Evolutionary conservation across 768 basidiomycete genomes (phyloP), one percentile per base, ranked within the genome.

Genomic region (Leccinum longicurvipes): DNA sequence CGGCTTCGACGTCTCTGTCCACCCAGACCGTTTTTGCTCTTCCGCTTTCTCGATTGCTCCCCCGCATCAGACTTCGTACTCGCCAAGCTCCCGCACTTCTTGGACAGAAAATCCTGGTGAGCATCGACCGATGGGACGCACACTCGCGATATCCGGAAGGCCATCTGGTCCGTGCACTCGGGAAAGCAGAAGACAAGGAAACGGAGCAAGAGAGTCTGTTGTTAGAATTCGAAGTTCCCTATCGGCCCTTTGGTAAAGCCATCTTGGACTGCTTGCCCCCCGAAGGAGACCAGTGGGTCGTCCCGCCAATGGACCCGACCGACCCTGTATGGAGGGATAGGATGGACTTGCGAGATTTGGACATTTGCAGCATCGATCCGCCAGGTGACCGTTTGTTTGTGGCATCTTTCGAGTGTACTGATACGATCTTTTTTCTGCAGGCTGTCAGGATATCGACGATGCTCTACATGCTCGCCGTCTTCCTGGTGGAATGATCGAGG

Each of bases 361-460:
- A 89, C 32, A 83, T 99, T 29, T 98, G 97, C 71, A 97, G 94
- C 67, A 98, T 99, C 61, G 97, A 99, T 75, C 97, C 97, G 3
- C 94, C 93, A 12, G 85, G 93, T 91, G 58, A 50, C 77, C 58
- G 1, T 32, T 39, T 47, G 24, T 51, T 17, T 39, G 27, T 23
- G 2, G 2, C 32, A 28, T 49, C 25, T 29, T 29, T 72, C 65
- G 7, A 42, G 15, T 47, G 36, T 1, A 27, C 41, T 44, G 11
- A 12, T 24, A 12, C 27, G 17, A 39, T 5, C 21, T 34, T 25
- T 47, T n/a, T 19, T 14, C 12, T 32, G 14, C 55, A 95, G 94
- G 84, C 46, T 98, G 97, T 74, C 92, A 96, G 65, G 97, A 99
- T 73, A 99, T 99, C 17, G 97, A 99, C 64, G 97, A 99, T 70